phyloP scores from a whole-genome alignment of 2,329 filamentous ascomycete species.

The Alternaria alternata region DNA sequence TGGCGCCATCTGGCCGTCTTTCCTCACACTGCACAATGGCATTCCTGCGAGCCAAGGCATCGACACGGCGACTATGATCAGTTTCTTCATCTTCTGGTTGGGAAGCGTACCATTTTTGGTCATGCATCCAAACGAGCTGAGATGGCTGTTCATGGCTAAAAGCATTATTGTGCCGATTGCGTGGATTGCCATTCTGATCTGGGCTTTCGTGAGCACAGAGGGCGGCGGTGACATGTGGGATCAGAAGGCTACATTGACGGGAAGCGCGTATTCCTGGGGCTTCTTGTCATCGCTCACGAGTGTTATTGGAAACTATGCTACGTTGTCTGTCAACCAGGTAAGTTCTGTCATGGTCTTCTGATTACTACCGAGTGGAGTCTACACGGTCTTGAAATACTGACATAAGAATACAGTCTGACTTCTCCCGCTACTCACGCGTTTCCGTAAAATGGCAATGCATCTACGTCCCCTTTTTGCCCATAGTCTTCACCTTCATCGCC shows the following conservation, averaged over 20 bases:
- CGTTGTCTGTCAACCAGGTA: slow-evolving; percentile 60
- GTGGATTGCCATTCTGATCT: slow-evolving; percentile 69
- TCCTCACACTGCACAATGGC: slow-evolving; percentile 61
- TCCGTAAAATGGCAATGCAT: slow-evolving; percentile 59
- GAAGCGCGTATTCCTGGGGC: slow-evolving; percentile 62
- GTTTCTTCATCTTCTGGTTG: slow-evolving; percentile 66
- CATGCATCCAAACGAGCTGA: slow-evolving; percentile 64
- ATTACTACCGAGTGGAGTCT: not conserved
- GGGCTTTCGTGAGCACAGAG: slow-evolving; percentile 66
- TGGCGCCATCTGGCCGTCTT: slow-evolving; percentile 67
- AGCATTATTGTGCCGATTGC: slow-evolving; percentile 62
- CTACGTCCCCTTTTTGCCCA: slow-evolving; percentile 61
- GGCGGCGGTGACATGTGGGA: slow-evolving; percentile 60
- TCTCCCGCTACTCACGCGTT: slow-evolving; percentile 61
- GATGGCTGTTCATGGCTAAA: slow-evolving; percentile 62
- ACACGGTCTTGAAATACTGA: slow-evolving; percentile 22
- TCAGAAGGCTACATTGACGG: slow-evolving; percentile 57
- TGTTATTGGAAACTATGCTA: slow-evolving; percentile 61
- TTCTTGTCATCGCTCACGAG: slow-evolving; percentile 61
- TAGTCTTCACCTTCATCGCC: slow-evolving; percentile 62
- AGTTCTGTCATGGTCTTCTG: slow-evolving; percentile 1
- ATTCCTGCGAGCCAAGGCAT: slow-evolving; percentile 63
- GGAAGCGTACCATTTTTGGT: slow-evolving; percentile 64
- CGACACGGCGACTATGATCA: slow-evolving; percentile 64
- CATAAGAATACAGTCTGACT: slow-evolving; percentile 59